Conservation (phyloP, 495 filamentous ascomycete species). For the Paragyromitra xinjiangensis region DNA sequence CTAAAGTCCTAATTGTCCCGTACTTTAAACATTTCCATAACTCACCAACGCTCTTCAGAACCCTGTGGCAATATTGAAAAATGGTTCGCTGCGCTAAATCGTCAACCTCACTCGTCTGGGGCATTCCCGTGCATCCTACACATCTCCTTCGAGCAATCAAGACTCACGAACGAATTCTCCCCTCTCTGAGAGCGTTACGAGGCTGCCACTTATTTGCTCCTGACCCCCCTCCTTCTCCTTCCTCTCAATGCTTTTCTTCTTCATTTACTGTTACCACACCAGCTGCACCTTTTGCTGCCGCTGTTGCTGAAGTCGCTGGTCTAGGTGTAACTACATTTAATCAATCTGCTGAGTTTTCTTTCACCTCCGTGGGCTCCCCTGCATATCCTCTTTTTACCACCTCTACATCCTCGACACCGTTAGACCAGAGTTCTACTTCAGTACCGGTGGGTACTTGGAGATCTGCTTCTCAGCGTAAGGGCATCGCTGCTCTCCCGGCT, state of each 20-base stretch:
- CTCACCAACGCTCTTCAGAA: neutral
- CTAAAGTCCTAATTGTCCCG: neutral
- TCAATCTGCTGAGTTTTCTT: neutral
- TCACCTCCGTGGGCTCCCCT: slow-evolving; percentile 9
- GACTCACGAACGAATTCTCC: slow-evolving; percentile 33
- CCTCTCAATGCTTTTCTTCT: neutral
- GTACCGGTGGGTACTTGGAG: neutral
- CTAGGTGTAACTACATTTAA: neutral
- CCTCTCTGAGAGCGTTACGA: slow-evolving; percentile 19
- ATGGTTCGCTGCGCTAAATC: slow-evolving; percentile 40
- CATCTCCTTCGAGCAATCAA: slow-evolving; percentile 37
- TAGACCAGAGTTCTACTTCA: too few relatives aligned
- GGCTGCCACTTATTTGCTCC: slow-evolving; percentile 41
- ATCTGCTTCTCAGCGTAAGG: slow-evolving; percentile 21
- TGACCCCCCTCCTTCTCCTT: slow-evolving; percentile 14
- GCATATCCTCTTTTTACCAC: neutral
- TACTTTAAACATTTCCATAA: neutral
- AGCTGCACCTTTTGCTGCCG: neutral
- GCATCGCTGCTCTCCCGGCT: slow-evolving; percentile 34
- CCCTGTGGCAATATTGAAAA: neutral
- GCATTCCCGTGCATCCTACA: slow-evolving; percentile 38
- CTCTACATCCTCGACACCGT: neutral
- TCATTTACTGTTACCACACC: neutral
- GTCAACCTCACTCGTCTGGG: slow-evolving; percentile 42
- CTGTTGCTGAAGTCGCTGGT: neutral